phyloP scores from a whole-genome alignment of 805 yeast species.

The Nakazawaea ishiwadae region DNA sequence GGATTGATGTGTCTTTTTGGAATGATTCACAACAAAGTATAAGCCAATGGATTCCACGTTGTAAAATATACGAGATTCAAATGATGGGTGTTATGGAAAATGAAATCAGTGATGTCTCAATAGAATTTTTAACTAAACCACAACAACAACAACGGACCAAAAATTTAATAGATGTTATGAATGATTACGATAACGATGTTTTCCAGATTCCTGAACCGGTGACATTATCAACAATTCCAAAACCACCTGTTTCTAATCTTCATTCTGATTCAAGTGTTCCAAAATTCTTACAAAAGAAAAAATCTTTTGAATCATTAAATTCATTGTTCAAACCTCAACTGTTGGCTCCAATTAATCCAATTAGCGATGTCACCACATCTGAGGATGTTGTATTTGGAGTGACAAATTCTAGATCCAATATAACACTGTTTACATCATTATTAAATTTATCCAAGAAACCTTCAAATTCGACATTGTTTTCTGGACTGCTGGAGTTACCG shows the following conservation, averaged over 20 bases:
- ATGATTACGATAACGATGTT: slow-evolving; percentile 55
- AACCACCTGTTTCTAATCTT: background rate
- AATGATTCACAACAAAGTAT: slow-evolving; percentile 44
- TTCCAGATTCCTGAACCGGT: slow-evolving; percentile 28
- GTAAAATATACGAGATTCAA: slow-evolving; percentile 91
- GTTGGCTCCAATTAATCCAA: slow-evolving; percentile 14
- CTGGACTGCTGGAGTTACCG: background rate
- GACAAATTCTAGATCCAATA: slow-evolving; percentile 29
- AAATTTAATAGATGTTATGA: slow-evolving; percentile 58
- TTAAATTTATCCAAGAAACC: slow-evolving; percentile 26
- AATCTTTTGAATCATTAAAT: background rate
- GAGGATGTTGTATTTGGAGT: slow-evolving; percentile 26
- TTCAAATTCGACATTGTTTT: background rate
- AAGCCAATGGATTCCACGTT: slow-evolving; percentile 85
- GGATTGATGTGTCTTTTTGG: slow-evolving; percentile 95
- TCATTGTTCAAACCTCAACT: slow-evolving; percentile 2
- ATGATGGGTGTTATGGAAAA: slow-evolving; percentile 98
- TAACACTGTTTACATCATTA: slow-evolving; percentile 34
- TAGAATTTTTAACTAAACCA: slow-evolving; percentile 48
- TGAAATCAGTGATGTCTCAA: slow-evolving; percentile 65
- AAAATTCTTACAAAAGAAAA: background rate
- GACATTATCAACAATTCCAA: background rate
- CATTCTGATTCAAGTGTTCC: background rate
- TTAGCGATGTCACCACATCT: slow-evolving; percentile 26
- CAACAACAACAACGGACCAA: slow-evolving; percentile 23